A percentile compares a stretch with the other conserved stretches of the same genome.
Conservation (phyloP, 192 early-diverging fungal species). For the Gaertneriomyces semiglobifer region DNA sequence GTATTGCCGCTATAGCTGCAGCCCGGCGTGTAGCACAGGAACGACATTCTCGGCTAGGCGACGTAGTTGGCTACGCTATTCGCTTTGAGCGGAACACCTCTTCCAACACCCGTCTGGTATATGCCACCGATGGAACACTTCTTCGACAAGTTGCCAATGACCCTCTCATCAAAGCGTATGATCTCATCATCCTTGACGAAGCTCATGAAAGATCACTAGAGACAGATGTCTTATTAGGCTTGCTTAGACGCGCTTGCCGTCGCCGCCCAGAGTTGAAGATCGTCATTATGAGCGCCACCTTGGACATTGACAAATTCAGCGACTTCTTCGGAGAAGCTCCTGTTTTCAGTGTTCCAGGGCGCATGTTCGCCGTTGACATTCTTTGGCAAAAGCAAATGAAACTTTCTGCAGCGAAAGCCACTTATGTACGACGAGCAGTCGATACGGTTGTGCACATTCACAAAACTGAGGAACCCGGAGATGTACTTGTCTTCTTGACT, state of each 20-base stretch:
- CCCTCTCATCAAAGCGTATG: slow-evolving; percentile 31
- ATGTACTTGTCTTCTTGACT: slow-evolving; percentile 53
- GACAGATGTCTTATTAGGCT: slow-evolving; percentile 53
- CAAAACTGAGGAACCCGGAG: slow-evolving; percentile 44
- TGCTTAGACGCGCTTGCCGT: slow-evolving; percentile 37
- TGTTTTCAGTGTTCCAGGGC: slow-evolving; percentile 69
- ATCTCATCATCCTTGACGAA: slow-evolving; percentile 52
- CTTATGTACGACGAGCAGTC: slow-evolving; percentile 43
- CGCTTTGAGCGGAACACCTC: slow-evolving; percentile 47
- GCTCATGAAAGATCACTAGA: slow-evolving; percentile 61
- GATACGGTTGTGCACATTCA: slow-evolving; percentile 61
- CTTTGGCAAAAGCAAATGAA: slow-evolving; percentile 56
- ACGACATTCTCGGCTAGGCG: slow-evolving; percentile 27
- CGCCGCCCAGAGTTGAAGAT: slow-evolving; percentile 43
- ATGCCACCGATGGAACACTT: slow-evolving; percentile 58
- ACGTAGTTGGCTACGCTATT: slow-evolving; percentile 50
- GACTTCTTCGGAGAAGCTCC: slow-evolving; percentile 78
- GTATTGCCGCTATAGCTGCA: slow-evolving; percentile 77
- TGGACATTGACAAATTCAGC: slow-evolving; percentile 78
- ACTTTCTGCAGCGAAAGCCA: slow-evolving; percentile 35
- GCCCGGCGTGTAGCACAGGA: slow-evolving; percentile 53
- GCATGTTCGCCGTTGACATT: slow-evolving; percentile 52
- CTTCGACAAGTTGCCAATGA: slow-evolving; percentile 36
- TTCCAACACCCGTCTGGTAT: slow-evolving; percentile 37
- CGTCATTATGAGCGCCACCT: slow-evolving; percentile 76